Evolutionary conservation across 2,329 filamentous ascomycete genomes (phyloP).

Genomic region (Sarocladium strictum): DNA sequence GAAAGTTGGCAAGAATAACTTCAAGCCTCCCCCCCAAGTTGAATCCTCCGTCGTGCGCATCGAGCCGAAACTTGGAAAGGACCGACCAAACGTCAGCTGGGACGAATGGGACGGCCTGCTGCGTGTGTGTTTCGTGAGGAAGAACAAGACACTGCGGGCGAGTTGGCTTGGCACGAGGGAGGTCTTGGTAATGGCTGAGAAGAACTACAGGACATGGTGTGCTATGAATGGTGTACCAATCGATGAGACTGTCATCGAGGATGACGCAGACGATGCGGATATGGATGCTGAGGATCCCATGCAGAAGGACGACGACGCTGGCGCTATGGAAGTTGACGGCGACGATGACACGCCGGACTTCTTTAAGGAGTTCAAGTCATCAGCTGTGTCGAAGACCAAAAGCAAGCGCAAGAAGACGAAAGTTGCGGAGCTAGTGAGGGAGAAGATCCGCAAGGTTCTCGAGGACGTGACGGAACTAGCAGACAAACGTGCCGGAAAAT

Average conservation of each 20-base stretch:
- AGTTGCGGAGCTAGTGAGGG: slow-evolving; percentile 72
- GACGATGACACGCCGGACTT: slow-evolving; percentile 78
- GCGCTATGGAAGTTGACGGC: slow-evolving; percentile 45
- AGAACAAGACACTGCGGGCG: slow-evolving; percentile 84
- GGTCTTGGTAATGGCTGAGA: slow-evolving; percentile 74
- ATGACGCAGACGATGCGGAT: slow-evolving; percentile 36
- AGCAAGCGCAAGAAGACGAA: slow-evolving; percentile 71
- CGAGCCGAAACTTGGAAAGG: slow-evolving; percentile 72
- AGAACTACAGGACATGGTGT: slow-evolving; percentile 87
- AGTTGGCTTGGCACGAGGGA: slow-evolving; percentile 76
- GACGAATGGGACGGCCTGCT: slow-evolving; percentile 93
- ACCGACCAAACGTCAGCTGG: slow-evolving; percentile 80
- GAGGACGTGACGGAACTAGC: slow-evolving; percentile 73
- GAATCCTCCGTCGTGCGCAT: slow-evolving; percentile 88
- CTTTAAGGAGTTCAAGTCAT: slow-evolving; percentile 60
- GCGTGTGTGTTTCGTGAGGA: slow-evolving; percentile 63
- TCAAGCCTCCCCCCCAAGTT: slow-evolving; percentile 88
- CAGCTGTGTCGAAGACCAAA: slow-evolving; percentile 50
- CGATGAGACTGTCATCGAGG: slow-evolving; percentile 57
- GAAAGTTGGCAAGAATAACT: slow-evolving; percentile 96
- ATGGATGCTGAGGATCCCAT: slow-evolving; percentile 30
- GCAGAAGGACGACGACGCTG: slow-evolving; percentile 32
- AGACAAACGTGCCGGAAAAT: slow-evolving; percentile 77
- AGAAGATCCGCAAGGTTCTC: slow-evolving; percentile 81
- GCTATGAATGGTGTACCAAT: slow-evolving; percentile 76